Conservation (phyloP, 1,139 yeast species). For the Nakaseomyces bracarensis region DNA sequence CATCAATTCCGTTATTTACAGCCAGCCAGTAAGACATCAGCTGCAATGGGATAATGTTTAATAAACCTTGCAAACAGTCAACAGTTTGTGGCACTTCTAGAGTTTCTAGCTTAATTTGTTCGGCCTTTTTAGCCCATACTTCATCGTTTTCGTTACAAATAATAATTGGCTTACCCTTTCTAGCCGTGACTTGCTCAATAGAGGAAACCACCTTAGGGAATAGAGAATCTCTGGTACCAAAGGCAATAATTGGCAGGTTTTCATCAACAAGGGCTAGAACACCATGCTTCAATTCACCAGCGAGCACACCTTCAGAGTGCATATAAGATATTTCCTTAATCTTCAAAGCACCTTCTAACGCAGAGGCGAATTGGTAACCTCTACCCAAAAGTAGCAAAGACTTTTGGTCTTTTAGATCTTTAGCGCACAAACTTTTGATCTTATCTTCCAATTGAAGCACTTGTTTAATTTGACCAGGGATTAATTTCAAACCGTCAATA, state of each 20-base stretch:
- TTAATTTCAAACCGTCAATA: slow-evolving; percentile 73
- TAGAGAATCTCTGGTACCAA: slow-evolving; percentile 95
- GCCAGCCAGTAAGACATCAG: slow-evolving; percentile 97
- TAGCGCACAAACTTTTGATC: slow-evolving; percentile 69
- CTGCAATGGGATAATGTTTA: slow-evolving; percentile 92
- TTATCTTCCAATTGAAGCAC: slow-evolving; percentile 66
- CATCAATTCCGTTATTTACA: slow-evolving; percentile 89
- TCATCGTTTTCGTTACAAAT: slow-evolving; percentile 86
- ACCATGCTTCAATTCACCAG: slow-evolving; percentile 99
- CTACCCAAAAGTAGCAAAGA: slow-evolving; percentile 89
- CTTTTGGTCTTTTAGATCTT: slow-evolving; percentile 67
- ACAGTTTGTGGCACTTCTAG: slow-evolving; percentile 92
- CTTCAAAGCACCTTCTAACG: slow-evolving; percentile 96
- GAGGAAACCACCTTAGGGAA: slow-evolving; percentile 96
- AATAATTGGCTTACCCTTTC: slow-evolving; percentile 94
- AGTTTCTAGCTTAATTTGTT: slow-evolving; percentile 39
- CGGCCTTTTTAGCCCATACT: slow-evolving; percentile 45
- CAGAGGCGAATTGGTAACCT: slow-evolving; percentile 96
- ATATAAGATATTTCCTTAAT: slow-evolving; percentile 97
- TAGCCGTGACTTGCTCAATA: slow-evolving; percentile 92
- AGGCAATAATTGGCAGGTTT: slow-evolving; percentile 84
- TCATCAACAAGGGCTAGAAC: slow-evolving; percentile 95
- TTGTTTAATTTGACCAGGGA: slow-evolving; percentile 77
- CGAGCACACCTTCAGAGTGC: slow-evolving; percentile 98
- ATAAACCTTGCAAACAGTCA: slow-evolving; percentile 93